These are phyloP conservation scores for Brassica juncea DNA, from an alignment of 345 rosid species.

Conservation along the genomic window DNA sequence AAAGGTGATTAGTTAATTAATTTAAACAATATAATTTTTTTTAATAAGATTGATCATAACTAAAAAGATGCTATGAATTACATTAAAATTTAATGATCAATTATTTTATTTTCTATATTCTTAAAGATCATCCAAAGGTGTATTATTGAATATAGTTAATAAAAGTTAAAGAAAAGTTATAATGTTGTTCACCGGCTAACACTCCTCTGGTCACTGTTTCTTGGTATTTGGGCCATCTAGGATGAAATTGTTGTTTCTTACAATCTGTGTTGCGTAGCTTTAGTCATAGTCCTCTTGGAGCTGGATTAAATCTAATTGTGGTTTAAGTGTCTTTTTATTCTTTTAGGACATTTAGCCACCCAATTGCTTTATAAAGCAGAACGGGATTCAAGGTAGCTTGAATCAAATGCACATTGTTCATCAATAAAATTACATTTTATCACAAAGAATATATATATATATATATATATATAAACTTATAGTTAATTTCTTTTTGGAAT, in stretches of 20 bases:
- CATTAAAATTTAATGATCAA: too few species aligned
- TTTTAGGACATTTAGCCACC: background rate
- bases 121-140: too few species aligned
- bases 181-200: background rate
- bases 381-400: background rate
- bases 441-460: background rate
- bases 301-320: background rate
- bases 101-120: too few species aligned
- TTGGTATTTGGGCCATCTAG: too few species aligned
- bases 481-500: background rate
- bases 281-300: background rate
- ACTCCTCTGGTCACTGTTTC: background rate
- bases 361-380: background rate
- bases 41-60: too few species aligned
- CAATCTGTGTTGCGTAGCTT: too few species aligned
- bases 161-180: too few species aligned
- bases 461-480: background rate
- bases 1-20: background rate
- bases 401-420: background rate
- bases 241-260: too few species aligned
- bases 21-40: background rate
- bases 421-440: too few species aligned
- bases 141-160: too few species aligned
- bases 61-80: too few species aligned
- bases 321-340: background rate